A percentile compares a stretch with the other conserved stretches of the same genome.
Conservation (phyloP, 305 asterid genomes). For the Ajuga reptans region DNA sequence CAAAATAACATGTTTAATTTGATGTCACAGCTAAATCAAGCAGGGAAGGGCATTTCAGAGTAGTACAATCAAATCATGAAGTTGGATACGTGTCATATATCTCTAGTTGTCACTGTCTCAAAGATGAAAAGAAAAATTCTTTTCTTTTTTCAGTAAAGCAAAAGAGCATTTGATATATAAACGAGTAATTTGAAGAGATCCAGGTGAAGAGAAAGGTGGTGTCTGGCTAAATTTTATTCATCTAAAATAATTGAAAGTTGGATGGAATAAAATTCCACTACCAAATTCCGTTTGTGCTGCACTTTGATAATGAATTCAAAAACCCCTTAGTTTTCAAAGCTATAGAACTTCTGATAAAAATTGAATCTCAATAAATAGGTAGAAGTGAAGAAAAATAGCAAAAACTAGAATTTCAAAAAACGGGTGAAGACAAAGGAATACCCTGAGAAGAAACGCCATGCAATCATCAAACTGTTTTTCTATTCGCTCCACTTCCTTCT, state of each 20-base stretch:
- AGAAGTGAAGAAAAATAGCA: background rate
- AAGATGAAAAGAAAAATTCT: background rate
- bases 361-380: background rate
- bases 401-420: background rate
- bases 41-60: background rate
- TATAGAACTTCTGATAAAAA: background rate
- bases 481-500: slow-evolving; percentile 77
- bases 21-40: background rate
- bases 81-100: background rate
- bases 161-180: background rate
- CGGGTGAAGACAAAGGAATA: slow-evolving; percentile 26
- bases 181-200: background rate
- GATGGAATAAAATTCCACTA: background rate
- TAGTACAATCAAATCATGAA: background rate
- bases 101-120: background rate
- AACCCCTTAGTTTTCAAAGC: background rate
- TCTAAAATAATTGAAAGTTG: background rate
- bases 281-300: background rate
- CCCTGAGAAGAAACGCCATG: slow-evolving; percentile 93
- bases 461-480: slow-evolving; percentile 90
- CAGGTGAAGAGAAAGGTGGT: background rate
- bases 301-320: background rate
- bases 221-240: background rate
- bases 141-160: background rate
- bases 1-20: background rate